phyloP scores from a whole-genome alignment of 257 asterid genomes.

The Avicennia marina region DNA sequence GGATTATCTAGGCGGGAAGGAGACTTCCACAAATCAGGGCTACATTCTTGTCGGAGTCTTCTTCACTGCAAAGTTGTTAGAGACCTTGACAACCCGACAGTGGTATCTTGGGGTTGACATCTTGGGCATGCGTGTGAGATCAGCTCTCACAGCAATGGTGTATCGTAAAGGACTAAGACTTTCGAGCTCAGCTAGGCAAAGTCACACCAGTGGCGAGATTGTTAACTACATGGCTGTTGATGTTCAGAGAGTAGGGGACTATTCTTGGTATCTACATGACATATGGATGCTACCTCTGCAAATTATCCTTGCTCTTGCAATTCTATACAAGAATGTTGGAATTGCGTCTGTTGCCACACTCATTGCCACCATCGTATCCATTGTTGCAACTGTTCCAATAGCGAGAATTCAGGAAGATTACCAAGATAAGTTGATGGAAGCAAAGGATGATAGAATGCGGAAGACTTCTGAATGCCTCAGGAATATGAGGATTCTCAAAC shows the following conservation, averaged over 20 bases:
- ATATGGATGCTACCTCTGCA: constrained; percentile 54
- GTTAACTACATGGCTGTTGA: constrained; percentile 56
- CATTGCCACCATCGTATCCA: constrained; percentile 42
- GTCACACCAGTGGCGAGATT: constrained; percentile 47
- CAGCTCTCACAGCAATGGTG: constrained; percentile 93
- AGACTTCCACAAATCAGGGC: constrained; percentile 63
- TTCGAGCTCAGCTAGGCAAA: constrained; percentile 46
- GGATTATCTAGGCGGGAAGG: constrained; percentile 66
- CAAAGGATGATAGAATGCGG: constrained; percentile 52
- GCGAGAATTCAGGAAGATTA: constrained; percentile 44
- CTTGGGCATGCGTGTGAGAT: constrained; percentile 88
- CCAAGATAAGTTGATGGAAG: constrained; percentile 43
- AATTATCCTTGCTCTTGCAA: constrained; percentile 42
- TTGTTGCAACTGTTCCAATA: constrained; percentile 46
- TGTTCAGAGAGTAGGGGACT: constrained; percentile 50
- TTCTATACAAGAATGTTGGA: constrained; percentile 48
- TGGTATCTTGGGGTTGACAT: constrained; percentile 97
- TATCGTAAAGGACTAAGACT: constrained; percentile 55
- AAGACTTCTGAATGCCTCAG: constrained; percentile 46
- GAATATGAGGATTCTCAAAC: constrained; percentile 49
- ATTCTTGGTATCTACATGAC: constrained; percentile 51
- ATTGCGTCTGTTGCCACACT: constrained; percentile 45
- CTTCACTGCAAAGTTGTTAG: constrained; percentile 70
- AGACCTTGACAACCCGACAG: constrained; percentile 72
- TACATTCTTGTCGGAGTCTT: constrained; percentile 74